Evolutionary conservation across 2,329 filamentous ascomycete genomes (phyloP).

Genomic region (Lasiodiplodia theobromae): DNA sequence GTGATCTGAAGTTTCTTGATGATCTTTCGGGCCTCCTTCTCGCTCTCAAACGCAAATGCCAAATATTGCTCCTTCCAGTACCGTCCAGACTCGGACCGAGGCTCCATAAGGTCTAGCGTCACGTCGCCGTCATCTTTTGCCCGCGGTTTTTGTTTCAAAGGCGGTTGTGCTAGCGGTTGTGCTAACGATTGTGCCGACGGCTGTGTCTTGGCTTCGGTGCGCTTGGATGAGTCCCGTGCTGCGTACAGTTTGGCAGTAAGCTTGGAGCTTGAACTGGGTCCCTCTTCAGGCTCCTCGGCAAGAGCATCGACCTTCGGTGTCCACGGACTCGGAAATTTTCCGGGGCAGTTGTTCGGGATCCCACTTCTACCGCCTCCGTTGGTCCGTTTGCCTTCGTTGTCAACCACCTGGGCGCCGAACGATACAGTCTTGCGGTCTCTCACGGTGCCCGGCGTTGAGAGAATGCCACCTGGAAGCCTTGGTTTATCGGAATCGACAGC

Average conservation of each 20-base stretch:
- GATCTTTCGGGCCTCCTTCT: conserved; percentile 76
- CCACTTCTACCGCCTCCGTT: conserved; percentile 53
- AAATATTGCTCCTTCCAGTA: conserved; percentile 84
- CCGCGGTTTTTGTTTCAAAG: conserved; percentile 12
- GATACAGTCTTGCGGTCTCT: conserved; percentile 67
- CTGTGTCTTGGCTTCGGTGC: conserved; percentile 38
- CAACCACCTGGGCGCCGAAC: conserved; percentile 64
- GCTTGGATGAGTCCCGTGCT: conserved; percentile 50
- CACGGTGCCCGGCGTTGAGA: conserved; percentile 68
- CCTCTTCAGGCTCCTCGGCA: conserved; percentile 36
- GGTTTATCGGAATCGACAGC: not conserved
- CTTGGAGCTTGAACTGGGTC: conserved; percentile 47
- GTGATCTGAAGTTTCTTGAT: conserved; percentile 81
- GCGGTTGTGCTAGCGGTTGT: not conserved
- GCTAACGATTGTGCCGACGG: conserved; percentile 35
- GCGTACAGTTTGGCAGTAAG: conserved; percentile 55
- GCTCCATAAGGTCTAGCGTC: conserved; percentile 75
- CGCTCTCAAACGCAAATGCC: conserved; percentile 74
- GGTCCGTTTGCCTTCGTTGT: conserved; percentile 61
- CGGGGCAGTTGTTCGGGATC: conserved; percentile 55
- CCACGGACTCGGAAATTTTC: conserved; percentile 61
- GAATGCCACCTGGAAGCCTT: conserved; percentile 57
- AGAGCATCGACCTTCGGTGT: conserved; percentile 48
- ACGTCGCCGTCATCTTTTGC: conserved; percentile 64
- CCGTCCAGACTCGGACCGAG: conserved; percentile 75